Conservation (phyloP, 768 basidiomycete genomes). For the Leccinum subtestaceum region DNA sequence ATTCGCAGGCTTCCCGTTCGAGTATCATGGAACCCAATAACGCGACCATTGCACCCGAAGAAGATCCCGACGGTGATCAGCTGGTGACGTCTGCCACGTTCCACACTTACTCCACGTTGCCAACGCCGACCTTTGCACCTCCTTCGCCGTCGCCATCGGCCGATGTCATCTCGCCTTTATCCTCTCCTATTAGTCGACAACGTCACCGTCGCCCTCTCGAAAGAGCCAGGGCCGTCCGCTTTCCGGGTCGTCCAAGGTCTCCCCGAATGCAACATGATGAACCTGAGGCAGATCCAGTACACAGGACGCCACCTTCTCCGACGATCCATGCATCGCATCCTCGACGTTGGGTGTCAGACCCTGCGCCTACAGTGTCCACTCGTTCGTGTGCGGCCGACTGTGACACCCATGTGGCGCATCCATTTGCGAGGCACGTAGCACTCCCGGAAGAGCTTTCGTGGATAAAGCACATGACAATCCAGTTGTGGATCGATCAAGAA, state of each 20-base stretch:
- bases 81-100: slow-evolving; percentile 14
- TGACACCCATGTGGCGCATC: slow-evolving; percentile 8
- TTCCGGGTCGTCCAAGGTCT: slow-evolving; percentile 26
- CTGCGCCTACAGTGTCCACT: slow-evolving; percentile 4
- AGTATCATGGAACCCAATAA: slow-evolving; percentile 12
- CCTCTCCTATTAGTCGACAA: slow-evolving; percentile 19
- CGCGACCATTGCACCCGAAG: slow-evolving; percentile 10
- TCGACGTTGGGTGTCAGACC: slow-evolving; percentile 17
- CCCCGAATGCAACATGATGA: slow-evolving; percentile 21
- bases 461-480: slow-evolving; percentile 52
- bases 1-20: slow-evolving; percentile 18
- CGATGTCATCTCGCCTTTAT: slow-evolving; percentile 23
- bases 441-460: slow-evolving; percentile 45
- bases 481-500: slow-evolving; percentile 81
- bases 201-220: slow-evolving; percentile 32
- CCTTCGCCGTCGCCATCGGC: slow-evolving; percentile 31
- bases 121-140: slow-evolving; percentile 26
- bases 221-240: slow-evolving; percentile 32
- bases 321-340: slow-evolving; percentile 1
- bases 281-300: slow-evolving; percentile 7
- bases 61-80: slow-evolving; percentile 22
- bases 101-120: slow-evolving; percentile 27
- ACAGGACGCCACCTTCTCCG: slow-evolving; percentile 4
- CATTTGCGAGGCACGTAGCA: slow-evolving; percentile 12
- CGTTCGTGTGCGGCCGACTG: background rate